Conservation (phyloP, 352 stramenopile genomes). For the Phytophthora kernoviae region DNA sequence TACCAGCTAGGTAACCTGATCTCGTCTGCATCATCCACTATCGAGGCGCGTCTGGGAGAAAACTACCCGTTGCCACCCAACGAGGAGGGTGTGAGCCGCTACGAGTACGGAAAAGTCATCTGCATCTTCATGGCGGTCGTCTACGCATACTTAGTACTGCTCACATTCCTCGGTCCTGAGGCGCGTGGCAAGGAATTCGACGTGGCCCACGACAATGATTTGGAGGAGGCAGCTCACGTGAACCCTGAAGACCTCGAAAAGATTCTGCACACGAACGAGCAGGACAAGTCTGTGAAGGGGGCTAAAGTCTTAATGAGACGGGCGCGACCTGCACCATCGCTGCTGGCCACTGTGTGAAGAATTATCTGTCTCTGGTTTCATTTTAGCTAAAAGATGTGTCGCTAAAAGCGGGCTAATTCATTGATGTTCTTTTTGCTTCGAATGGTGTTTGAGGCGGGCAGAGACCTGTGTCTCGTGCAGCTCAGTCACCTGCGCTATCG, state of each 20-base stretch:
- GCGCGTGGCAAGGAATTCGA: constrained; percentile 54
- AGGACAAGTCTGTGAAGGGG: constrained; percentile 35
- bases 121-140: constrained; percentile 49
- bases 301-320: background rate
- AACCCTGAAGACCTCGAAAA: constrained; percentile 41
- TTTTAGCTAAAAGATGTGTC: background rate
- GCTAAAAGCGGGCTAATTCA: constrained; percentile 5
- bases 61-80: constrained; percentile 43
- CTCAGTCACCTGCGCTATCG: no score
- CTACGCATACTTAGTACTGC: constrained; percentile 45
- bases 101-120: constrained; percentile 58
- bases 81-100: constrained; percentile 27
- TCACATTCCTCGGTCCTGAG: constrained; percentile 47
- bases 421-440: no score
- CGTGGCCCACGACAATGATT: constrained; percentile 34
- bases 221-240: constrained; percentile 36
- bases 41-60: constrained; percentile 48
- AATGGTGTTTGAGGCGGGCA: no score
- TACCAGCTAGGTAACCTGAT: constrained; percentile 67
- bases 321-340: background rate
- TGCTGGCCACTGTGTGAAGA: no score
- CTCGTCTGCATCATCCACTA: constrained; percentile 49
- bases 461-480: no score
- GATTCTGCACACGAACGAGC: constrained; percentile 32
- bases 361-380: no score